Evolutionary conservation across 2,329 filamentous ascomycete genomes (phyloP), one percentile per base, ranked within the genome.

Genomic region (Stylonectria norvegica): DNA sequence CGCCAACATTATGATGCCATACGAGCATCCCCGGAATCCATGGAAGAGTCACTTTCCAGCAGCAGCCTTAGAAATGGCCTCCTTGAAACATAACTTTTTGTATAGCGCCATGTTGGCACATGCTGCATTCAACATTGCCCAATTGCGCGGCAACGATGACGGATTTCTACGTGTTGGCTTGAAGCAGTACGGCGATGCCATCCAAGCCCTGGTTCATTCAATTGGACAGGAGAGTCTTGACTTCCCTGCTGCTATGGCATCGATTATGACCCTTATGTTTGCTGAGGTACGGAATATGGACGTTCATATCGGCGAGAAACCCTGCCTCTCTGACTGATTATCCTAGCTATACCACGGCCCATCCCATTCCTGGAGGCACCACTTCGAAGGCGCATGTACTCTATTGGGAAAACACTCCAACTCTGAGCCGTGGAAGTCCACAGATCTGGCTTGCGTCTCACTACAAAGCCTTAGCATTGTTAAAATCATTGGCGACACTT

Each of bases 211-310:
- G 19, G 18, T 38, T 16, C 9, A 16, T 11, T 15, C 20, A 5
- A 38, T 30, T 15, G 27, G 27, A 15, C 9, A 30, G 6, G 15
- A 38, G 5, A 10, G 32, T 8, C 6, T 31, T 1, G 25, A 41
- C 18, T 36, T 36, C 12, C 19, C 33, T 30, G 19, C 25, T 11
- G 32, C 20, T 4, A 31, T 41, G 19, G 38, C 33, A 5, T 41
- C 38, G 5, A 41, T 41, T 11, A 41, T 41, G 38, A 32, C 32
- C 5, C 38, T 41, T 5, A 30, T 41, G 32, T 25, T 41, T 15
- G 33, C 38, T 7, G 38, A 41, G 33, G 38, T 41, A 36, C n/a
- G 38, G 27, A 15, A 30, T 6, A 30, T 8, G 15, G n/a, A n/a
- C n/a, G n/a, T n/a, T n/a, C n/a, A n/a, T n/a, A n/a, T n/a, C n/a